Base-by-base conservation (phyloP, 352 stramenopile species). In the Lagenidium giganteum region DNA sequence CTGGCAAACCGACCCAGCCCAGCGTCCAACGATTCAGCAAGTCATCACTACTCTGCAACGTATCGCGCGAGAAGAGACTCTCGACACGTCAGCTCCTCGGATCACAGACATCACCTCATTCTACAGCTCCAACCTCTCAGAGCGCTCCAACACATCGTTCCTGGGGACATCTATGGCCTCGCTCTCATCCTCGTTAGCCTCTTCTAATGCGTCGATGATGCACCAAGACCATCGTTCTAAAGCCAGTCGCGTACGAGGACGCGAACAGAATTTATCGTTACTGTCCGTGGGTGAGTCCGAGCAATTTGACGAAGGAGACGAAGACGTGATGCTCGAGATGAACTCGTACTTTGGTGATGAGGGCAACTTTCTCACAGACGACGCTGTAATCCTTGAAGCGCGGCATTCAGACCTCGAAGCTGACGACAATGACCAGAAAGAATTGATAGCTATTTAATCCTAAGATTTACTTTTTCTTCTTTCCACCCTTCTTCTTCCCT, bases 11-110 rank as follows among this genome's bases (percentile, higher is more conserved):
- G 79, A 96, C 20, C 85, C 87, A 4, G 54, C 64, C 11, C 61
- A 87, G 35, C 78, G 87, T 0, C 87, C 87, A 2, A 89, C 78
- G 13, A 95, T 96, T 47, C 68, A 87, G 41, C 67, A 94, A 42
- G 78, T 96, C 18, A 93, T 95, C 33, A 71, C 61, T 37, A 89
- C 59, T 41, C 61, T 93, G 47, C 77, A 93, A 57, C 70, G 75
- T 9, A 86, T 93, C 47, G 78, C 75, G 8, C 72, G 71, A 5
- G 81, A 93, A 42, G 81, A 93, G 54, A 70, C 80, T 12, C 75
- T 77, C 51, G 74, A 87, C 34, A 82, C 54, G 21, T 52, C 47
- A n/a, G 54, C 54, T 8, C 54, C 54, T 12, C 42, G 54, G 9
- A 54, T 64, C 42, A 64, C 54, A 12, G 54, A 43, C 13, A 57